Conservation (phyloP, 352 stramenopile species). For the Phytophthora pistaciae region DNA sequence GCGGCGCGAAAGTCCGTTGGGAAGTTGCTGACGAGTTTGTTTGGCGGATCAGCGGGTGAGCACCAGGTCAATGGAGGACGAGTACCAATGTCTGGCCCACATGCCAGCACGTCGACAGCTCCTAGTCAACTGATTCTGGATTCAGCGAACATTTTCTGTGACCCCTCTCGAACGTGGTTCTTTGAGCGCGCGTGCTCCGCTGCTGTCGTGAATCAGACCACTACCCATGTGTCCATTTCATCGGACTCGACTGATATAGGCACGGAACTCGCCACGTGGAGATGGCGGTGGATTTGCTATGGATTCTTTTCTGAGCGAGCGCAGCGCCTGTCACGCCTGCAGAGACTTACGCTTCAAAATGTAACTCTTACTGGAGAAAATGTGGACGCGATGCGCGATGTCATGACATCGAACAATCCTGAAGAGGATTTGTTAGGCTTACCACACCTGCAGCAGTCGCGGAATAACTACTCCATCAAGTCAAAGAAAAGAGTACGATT, state of each 20-base stretch:
- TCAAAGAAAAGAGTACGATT: not conserved
- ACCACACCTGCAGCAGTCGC: not conserved
- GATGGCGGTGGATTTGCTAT: not conserved
- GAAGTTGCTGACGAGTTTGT: not conserved
- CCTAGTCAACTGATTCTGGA: not conserved
- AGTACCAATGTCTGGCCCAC: slow-evolving; percentile 1
- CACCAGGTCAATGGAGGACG: not conserved
- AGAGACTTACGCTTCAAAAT: not conserved
- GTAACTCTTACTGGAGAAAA: not conserved
- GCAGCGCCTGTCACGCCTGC: not conserved
- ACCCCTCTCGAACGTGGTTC: not conserved
- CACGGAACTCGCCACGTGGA: not conserved
- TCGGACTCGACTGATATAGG: not conserved
- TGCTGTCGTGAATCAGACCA: not conserved
- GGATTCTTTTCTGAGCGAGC: not conserved
- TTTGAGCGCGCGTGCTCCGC: not conserved
- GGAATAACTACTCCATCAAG: not conserved
- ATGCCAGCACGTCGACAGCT: not conserved
- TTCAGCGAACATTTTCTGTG: not conserved
- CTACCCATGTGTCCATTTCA: not conserved
- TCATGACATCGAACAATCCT: not conserved
- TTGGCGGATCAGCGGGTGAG: not conserved
- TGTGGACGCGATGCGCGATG: not conserved
- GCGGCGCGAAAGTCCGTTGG: slow-evolving; percentile 7
- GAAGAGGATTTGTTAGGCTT: not conserved